Evolutionary conservation across 1,284 basidiomycete species (phyloP).

Genomic region (Naganishia cerealis): DNA sequence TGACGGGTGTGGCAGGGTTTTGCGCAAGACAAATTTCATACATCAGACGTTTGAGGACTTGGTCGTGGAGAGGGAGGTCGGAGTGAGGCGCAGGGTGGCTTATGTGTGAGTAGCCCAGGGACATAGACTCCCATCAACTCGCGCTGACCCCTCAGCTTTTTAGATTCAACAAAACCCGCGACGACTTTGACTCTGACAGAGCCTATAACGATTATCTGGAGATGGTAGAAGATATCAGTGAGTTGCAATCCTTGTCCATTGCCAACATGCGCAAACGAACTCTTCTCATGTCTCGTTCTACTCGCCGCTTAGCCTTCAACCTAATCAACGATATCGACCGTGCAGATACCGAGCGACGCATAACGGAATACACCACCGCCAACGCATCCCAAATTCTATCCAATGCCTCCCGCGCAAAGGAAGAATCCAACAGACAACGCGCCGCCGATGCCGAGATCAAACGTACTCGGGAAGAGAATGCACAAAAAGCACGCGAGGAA

Average conservation of each 20-base stretch:
- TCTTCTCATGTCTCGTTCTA: too few relatives aligned
- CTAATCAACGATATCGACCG: slow-evolving; percentile 88
- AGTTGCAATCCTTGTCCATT: slow-evolving; percentile 46
- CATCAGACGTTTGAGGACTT: slow-evolving; percentile 98
- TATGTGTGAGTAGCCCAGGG: slow-evolving; percentile 64
- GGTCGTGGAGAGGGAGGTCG: slow-evolving; percentile 92
- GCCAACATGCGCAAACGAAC: neutral
- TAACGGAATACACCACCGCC: slow-evolving; percentile 73
- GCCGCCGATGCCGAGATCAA: slow-evolving; percentile 61
- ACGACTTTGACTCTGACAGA: slow-evolving; percentile 79
- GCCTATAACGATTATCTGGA: slow-evolving; percentile 97
- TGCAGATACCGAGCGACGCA: slow-evolving; percentile 77
- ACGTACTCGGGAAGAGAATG: slow-evolving; percentile 68
- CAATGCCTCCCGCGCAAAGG: slow-evolving; percentile 70
- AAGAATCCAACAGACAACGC: slow-evolving; percentile 63
- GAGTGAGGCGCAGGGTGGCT: slow-evolving; percentile 77
- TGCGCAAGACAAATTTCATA: slow-evolving; percentile 89
- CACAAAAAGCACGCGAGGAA: slow-evolving; percentile 65
- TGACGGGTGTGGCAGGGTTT: slow-evolving; percentile 69
- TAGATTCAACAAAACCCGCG: slow-evolving; percentile 88
- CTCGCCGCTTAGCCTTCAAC: slow-evolving; percentile 82
- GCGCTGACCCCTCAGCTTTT: neutral
- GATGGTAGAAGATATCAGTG: slow-evolving; percentile 91
- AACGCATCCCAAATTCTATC: slow-evolving; percentile 77
- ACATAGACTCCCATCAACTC: neutral